Evolutionary conservation across 306 rosid species (phyloP).

Genomic region (Pueraria montana): DNA sequence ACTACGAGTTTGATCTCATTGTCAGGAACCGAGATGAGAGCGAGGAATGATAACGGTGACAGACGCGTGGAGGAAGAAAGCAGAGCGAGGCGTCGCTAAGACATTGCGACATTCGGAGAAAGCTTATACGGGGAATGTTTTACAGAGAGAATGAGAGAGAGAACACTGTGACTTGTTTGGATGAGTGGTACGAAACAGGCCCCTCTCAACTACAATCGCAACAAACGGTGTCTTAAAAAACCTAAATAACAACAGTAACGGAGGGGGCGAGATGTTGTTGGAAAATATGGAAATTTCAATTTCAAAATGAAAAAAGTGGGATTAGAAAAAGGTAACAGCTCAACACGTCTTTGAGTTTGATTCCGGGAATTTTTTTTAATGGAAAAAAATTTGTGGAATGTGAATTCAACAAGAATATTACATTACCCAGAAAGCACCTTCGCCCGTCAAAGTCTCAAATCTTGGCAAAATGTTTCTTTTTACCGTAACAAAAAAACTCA

Average conservation of each 20-base stretch:
- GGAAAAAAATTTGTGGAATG: not conserved
- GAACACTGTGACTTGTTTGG: constrained; percentile 42
- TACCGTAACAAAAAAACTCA: constrained; percentile 14
- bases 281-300: not conserved
- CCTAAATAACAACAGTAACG: constrained; percentile 27
- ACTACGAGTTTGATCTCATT: constrained; percentile 66
- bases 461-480: constrained; percentile 16
- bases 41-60: constrained; percentile 35
- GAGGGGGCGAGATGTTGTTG: constrained; percentile 2
- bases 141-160: not conserved
- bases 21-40: constrained; percentile 51
- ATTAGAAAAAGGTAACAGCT: constrained; percentile 65
- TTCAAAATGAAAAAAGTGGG: constrained; percentile 13
- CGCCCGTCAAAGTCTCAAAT: constrained; percentile 41
- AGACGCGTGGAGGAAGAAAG: constrained; percentile 69
- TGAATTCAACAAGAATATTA: constrained; percentile 40
- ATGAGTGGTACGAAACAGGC: constrained; percentile 55
- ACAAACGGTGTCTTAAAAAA: constrained; percentile 47
- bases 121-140: constrained; percentile 41
- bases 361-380: constrained; percentile 33
- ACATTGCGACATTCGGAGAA: constrained; percentile 67
- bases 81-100: constrained; percentile 59
- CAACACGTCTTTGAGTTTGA: constrained; percentile 78
- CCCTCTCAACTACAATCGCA: constrained; percentile 65
- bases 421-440: constrained; percentile 56